Evolutionary conservation across 768 basidiomycete species (phyloP).

Genomic region (Boletus eberwhitei): DNA sequence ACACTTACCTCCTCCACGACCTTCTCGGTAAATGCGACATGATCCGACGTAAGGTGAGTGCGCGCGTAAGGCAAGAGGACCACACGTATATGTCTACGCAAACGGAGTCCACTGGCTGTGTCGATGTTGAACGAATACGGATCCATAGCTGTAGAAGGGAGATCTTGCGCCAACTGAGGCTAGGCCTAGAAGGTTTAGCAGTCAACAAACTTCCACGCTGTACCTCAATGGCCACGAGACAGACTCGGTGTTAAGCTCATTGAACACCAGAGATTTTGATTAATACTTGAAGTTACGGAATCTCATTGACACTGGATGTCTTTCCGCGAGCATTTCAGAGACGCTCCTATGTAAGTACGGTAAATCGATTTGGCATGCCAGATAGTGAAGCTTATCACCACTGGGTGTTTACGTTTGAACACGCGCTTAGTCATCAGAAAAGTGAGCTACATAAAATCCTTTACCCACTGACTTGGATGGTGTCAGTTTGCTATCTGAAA

Average conservation of each 20-base stretch:
- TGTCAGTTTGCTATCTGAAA: background rate
- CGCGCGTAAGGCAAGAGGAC: constrained; percentile 54
- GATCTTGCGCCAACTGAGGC: background rate
- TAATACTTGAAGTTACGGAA: background rate
- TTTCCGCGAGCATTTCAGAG: background rate
- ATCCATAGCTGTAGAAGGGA: constrained; percentile 11
- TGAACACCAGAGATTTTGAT: background rate
- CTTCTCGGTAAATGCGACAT: constrained; percentile 50
- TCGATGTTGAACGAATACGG: constrained; percentile 16
- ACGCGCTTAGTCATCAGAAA: background rate
- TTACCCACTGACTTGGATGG: no score
- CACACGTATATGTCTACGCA: constrained; percentile 47
- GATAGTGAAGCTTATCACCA: background rate
- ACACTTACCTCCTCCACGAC: constrained; percentile 43
- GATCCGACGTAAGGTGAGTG: constrained; percentile 51
- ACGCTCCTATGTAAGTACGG: background rate
- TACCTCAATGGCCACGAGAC: background rate
- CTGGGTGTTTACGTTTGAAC: background rate
- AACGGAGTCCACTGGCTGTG: constrained; percentile 19
- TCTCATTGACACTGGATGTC: background rate
- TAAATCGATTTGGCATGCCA: background rate
- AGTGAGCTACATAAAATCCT: background rate
- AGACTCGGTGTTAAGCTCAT: background rate
- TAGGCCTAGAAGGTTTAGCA: background rate
- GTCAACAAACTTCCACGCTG: constrained; percentile 2